Base-by-base conservation (phyloP, 2,329 filamentous ascomycete genomes). In the Lasiodiplodia sp. region DNA sequence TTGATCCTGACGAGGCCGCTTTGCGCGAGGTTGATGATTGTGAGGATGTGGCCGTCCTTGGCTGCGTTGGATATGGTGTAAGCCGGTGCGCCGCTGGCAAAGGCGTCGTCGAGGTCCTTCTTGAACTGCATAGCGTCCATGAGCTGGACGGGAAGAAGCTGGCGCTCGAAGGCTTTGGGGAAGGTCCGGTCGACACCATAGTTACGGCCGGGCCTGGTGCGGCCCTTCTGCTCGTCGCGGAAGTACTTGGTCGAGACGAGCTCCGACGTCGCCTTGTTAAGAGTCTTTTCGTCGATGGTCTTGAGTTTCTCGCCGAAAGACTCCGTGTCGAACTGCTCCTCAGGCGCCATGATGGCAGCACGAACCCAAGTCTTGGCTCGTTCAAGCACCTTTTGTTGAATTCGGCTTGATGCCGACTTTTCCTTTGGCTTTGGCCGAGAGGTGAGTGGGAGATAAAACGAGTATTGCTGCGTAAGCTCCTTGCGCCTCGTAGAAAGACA, bases 31-130 rank as follows among this genome's bases (percentile, higher is more conserved):
- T 92, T 92, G 51, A 88, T 84, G 68, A 91, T 79, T 1, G 88
- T 90, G 83, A 93, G 87, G 69, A 91, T 85, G 37, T 87, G 84
- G 31, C 90, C 90, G 71, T 93, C 89, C 38, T 86, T 83, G 16
- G 90, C 86, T 12, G 79, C 77, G 68, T 87, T 88, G 0, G 87
- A 85, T 7, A 92, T 78, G 1, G 77, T 76, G 3, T 71, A 73
- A 60, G 72, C 25, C 2, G 23, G 21, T 7, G 40, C 51, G 4
- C 57, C 64, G 16, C 21, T 37, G 14, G 34, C 6, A 73, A 91
- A 91, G 4, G 81, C 78, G 8, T 74, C 74, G 73, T 93, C 91
- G 34, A 92, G 83, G 64, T 81, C 79, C 5, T 79, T 74, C 76
- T 93, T 92, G 81, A 88, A 88, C 2, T 80, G 75, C 1, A 83